phyloP scores from a whole-genome alignment of 164 flowering plant species.

The Berberis thunbergii region DNA sequence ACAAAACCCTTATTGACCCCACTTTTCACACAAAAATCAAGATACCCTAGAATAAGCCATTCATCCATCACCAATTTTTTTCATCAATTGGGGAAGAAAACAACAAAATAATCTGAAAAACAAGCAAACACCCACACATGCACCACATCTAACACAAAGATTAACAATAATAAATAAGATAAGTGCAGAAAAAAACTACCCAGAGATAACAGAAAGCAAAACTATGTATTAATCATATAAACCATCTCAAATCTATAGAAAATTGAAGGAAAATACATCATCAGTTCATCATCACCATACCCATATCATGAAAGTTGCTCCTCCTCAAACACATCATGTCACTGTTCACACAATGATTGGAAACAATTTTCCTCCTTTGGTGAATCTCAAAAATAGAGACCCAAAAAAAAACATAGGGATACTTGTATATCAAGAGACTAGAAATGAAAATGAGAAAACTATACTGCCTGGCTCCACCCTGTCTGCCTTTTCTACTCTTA shows the following conservation, averaged over 20 bases:
- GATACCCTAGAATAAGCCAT: too few species aligned
- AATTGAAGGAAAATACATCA: constrained; percentile 26
- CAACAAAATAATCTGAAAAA: too few species aligned
- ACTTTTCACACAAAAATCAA: too few species aligned
- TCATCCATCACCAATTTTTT: too few species aligned
- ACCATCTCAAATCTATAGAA: constrained; percentile 16
- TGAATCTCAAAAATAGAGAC: constrained; percentile 4
- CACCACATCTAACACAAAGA: not conserved
- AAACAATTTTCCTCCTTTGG: constrained; percentile 10
- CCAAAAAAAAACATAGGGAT: not conserved
- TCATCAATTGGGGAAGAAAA: too few species aligned
- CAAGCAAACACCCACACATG: too few species aligned
- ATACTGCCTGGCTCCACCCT: constrained; percentile 77
- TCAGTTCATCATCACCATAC: constrained; percentile 14
- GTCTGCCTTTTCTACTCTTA: constrained; percentile 46
- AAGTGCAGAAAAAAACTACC: not conserved
- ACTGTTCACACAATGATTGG: constrained; percentile 10
- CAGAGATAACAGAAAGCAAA: constrained; percentile 11
- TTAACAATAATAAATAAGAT: not conserved
- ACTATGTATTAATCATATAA: constrained; percentile 16
- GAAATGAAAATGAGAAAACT: constrained; percentile 8
- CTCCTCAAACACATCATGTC: constrained; percentile 9
- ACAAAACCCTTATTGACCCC: too few species aligned
- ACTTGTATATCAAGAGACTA: not conserved
- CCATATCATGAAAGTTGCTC: constrained; percentile 1